A percentile compares a stretch with the other conserved stretches of the same genome.
Conservation (phyloP, 2,329 filamentous ascomycete genomes). For the Gliomastix tumulicola region DNA sequence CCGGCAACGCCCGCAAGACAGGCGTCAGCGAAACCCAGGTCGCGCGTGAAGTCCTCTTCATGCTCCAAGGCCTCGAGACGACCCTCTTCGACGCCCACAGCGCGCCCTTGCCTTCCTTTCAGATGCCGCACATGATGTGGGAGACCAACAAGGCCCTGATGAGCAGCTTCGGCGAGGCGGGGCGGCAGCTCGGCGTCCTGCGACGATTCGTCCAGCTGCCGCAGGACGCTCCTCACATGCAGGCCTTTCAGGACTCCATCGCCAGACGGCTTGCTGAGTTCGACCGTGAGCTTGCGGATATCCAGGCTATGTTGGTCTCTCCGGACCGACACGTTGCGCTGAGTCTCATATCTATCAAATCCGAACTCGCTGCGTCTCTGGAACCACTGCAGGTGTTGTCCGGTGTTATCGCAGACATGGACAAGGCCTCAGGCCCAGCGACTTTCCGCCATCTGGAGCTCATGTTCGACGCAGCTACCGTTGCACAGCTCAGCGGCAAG, state of each 20-base stretch:
- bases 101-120: constrained; percentile 29
- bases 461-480: constrained; percentile 63
- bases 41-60: constrained; percentile 73
- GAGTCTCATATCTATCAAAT: constrained; percentile 58
- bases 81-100: constrained; percentile 54
- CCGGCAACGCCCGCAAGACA: constrained; percentile 27
- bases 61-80: constrained; percentile 74
- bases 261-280: constrained; percentile 49
- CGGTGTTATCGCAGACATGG: constrained; percentile 51
- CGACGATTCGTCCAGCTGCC: constrained; percentile 32
- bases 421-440: constrained; percentile 36
- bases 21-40: constrained; percentile 64
- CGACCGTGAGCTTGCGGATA: constrained; percentile 46
- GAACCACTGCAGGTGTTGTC: constrained; percentile 54
- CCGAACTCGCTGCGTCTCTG: constrained; percentile 46
- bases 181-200: constrained; percentile 35
- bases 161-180: constrained; percentile 36
- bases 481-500: constrained; percentile 64
- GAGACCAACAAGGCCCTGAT: constrained; percentile 42
- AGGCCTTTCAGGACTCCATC: constrained; percentile 64
- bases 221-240: constrained; percentile 53
- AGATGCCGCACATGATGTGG: constrained; percentile 40
- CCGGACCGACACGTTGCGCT: constrained; percentile 52
- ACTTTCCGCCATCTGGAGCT: constrained; percentile 73
- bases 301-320: constrained; percentile 55